Conservation (phyloP, 306 rosid genomes). For the Medicago ruthenica region DNA sequence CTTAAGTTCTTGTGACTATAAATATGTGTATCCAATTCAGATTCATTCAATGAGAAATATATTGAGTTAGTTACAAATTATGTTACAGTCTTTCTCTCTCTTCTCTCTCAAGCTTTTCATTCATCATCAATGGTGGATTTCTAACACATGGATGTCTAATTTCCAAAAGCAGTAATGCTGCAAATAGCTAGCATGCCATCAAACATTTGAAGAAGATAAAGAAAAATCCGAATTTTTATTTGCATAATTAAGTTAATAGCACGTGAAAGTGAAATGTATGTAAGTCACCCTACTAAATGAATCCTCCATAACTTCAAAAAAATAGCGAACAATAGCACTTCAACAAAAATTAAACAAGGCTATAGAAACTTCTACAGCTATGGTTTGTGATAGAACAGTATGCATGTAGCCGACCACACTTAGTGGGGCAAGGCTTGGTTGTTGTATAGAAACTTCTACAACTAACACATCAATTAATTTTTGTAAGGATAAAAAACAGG, state of each 20-base stretch:
- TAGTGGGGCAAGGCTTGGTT: too few species aligned
- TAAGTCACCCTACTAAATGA: conserved; percentile 14
- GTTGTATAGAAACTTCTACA: conserved; percentile 22
- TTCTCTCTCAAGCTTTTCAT: too few species aligned
- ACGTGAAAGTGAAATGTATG: not conserved
- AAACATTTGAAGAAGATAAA: conserved; percentile 27
- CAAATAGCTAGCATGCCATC: conserved; percentile 36
- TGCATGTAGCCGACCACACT: too few species aligned
- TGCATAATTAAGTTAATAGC: not conserved
- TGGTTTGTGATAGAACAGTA: too few species aligned
- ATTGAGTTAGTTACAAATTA: too few species aligned
- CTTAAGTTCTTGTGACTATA: too few species aligned
- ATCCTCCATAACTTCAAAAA: conserved; percentile 7
- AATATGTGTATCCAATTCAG: too few species aligned
- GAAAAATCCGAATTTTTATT: conserved; percentile 9
- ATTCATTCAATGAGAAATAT: too few species aligned
- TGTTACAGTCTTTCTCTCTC: too few species aligned
- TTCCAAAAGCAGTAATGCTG: conserved; percentile 11
- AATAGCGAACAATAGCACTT: not conserved
- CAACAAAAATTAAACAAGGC: not conserved
- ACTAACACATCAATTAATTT: conserved; percentile 25
- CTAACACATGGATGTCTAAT: not conserved
- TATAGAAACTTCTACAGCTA: conserved; percentile 29
- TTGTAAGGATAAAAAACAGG: conserved; percentile 15
- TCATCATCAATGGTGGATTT: too few species aligned